Base-by-base conservation (phyloP, 148 eudicot species). In the Rhododendron ferrugineum region DNA sequence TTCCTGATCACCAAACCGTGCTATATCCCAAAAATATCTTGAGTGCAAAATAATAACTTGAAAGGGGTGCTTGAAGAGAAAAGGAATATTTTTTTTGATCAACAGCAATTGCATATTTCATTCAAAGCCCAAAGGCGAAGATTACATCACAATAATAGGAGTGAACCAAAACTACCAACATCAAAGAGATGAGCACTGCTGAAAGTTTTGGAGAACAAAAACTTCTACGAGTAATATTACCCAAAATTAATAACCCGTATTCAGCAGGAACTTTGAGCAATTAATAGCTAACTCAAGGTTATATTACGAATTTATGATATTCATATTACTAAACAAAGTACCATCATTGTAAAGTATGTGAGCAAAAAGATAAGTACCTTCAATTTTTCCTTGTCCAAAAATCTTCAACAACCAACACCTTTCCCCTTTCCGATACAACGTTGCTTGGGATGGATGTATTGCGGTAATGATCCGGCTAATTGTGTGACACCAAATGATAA, bases 391-490 rank as follows among this genome's bases (percentile, higher is more conserved):
- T 64, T 66, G 37, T 28, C 54, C 74, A 52, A 42, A 74, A 50
- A 50, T 86, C 62, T 82, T 18, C 62, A 81, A 68, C 78, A 28
- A 28, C 49, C 76, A 46, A 64, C 81, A 50, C 46, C n/a, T 66
- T 66, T 70, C 75, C 40, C 37, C 75, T 30, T 70, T 70, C 75
- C 8, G 75, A 14, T 14, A 14, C 68, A 64, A 70, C 34, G 47
- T 47, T 82, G 18, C 44, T 49, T 49, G 47, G 9, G 64, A 47
- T 72, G 44, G 64, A 49, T 72, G 18, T 62, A 16, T 20, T 30
- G 79, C 42, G 20, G 37, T n/a, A 36, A 44, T 47, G 83, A 87
- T 32, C 58, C 37, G 88, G 75, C 75, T 14, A 88, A 84, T 44
- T 75, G 78, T 60, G 56, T n/a, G 84, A 85, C 66, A 50, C 60